A percentile compares a stretch with the other conserved stretches of the same genome.
Conservation (phyloP, 2,329 filamentous ascomycete genomes). For the Sporothrix protearum region DNA sequence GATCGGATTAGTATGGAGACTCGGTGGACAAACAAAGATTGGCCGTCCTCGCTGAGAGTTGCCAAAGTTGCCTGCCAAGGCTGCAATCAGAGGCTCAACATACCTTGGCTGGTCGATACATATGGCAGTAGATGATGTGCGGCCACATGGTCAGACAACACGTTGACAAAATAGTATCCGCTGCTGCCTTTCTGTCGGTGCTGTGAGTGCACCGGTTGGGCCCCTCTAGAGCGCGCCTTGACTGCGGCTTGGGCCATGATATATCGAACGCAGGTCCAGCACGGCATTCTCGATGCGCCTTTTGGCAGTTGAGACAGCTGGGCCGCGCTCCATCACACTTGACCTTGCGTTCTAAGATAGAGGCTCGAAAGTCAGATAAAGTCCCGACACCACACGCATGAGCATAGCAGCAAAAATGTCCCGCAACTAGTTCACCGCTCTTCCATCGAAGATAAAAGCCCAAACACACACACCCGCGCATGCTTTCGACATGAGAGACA, state of each 20-base stretch:
- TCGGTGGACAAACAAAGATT: no score
- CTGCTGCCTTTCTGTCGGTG: background rate
- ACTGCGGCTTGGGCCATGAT: constrained; percentile 22
- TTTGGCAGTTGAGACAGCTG: constrained; percentile 22
- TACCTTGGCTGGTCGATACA: background rate
- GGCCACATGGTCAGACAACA: background rate
- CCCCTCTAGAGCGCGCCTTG: constrained; percentile 17
- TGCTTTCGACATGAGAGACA: background rate
- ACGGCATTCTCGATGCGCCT: constrained; percentile 20
- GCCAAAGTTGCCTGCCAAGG: constrained; percentile 8
- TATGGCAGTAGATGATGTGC: constrained; percentile 9
- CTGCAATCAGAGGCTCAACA: background rate
- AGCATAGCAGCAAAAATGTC: background rate
- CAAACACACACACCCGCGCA: background rate
- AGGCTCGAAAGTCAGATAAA: background rate
- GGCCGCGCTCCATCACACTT: constrained; percentile 24
- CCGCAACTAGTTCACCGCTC: background rate
- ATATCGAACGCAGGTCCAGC: constrained; percentile 18
- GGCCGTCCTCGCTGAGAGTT: background rate
- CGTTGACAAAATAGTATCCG: constrained; percentile 20
- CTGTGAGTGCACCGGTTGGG: background rate
- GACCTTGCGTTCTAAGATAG: constrained; percentile 24
- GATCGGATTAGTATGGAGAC: background rate
- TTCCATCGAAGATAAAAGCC: background rate
- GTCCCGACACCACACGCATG: background rate